phyloP scores from a whole-genome alignment of 345 rosid species.

The Orychophragmus violaceus region DNA sequence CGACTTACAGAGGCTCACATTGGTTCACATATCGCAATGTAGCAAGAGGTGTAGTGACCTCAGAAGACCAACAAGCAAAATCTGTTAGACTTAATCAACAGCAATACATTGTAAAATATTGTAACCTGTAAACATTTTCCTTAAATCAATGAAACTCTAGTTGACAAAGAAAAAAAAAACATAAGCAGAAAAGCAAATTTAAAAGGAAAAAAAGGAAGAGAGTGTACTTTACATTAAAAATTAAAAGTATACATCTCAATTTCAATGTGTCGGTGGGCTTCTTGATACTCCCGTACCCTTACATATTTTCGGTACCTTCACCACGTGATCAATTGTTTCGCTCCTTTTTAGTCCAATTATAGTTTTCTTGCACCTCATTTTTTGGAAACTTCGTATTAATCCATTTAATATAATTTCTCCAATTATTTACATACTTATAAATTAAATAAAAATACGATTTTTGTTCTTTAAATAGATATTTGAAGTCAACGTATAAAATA shows the following conservation, averaged over 20 bases:
- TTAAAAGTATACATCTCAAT: neutral
- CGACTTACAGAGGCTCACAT: too few relatives aligned
- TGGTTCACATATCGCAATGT: too few relatives aligned
- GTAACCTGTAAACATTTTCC: too few relatives aligned
- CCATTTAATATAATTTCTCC: neutral
- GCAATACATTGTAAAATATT: too few relatives aligned
- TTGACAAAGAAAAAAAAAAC: too few relatives aligned
- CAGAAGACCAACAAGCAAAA: too few relatives aligned
- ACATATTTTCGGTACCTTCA: neutral
- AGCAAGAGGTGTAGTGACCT: too few relatives aligned
- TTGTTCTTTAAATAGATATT: too few relatives aligned
- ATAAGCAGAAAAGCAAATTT: too few relatives aligned
- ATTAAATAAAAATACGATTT: neutral
- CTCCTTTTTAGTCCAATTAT: neutral
- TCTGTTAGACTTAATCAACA: too few relatives aligned
- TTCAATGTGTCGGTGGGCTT: slow-evolving; percentile 18
- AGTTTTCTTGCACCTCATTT: neutral
- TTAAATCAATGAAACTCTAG: too few relatives aligned
- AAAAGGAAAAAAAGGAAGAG: neutral
- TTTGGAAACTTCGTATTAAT: neutral
- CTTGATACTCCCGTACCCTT: neutral
- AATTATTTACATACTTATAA: neutral
- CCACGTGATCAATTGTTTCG: slow-evolving; percentile 14
- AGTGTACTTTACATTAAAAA: neutral
- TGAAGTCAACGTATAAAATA: too few relatives aligned